Evolutionary conservation across 176 grass and related monocot species (phyloP).

Genomic region (Phyllostachys edulis): DNA sequence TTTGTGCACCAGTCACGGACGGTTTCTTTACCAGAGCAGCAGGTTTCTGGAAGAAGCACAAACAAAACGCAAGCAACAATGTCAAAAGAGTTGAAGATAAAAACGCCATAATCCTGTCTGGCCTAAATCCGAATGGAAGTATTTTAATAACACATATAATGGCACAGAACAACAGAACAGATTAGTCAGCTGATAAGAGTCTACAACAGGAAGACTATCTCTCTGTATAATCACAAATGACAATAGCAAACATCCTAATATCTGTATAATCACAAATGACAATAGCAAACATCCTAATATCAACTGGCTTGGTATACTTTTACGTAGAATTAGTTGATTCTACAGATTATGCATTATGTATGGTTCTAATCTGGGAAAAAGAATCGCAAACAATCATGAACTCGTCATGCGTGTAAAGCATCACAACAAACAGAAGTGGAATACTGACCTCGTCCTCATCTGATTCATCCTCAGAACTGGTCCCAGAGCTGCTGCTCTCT

Average conservation of each 20-base stretch:
- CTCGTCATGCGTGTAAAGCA: background rate
- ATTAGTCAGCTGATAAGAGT: background rate
- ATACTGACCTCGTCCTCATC: conserved; percentile 41
- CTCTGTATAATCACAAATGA: background rate
- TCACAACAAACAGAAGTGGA: background rate
- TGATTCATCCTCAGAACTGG: conserved; percentile 48
- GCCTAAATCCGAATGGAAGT: background rate
- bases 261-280: background rate
- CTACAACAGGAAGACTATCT: background rate
- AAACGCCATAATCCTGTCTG: background rate
- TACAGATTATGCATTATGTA: background rate
- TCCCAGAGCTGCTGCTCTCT: conserved; percentile 45
- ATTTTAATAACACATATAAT: background rate
- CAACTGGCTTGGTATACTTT: background rate
- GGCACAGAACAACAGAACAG: background rate
- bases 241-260: background rate
- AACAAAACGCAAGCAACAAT: background rate
- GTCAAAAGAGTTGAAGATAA: background rate
- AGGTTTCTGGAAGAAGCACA: conserved; percentile 34
- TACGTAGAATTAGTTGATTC: background rate
- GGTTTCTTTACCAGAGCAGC: conserved; percentile 28
- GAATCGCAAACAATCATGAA: background rate
- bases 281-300: background rate
- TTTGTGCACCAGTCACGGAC: background rate
- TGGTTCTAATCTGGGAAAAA: background rate